phyloP scores from a whole-genome alignment of 2,329 filamentous ascomycete species.

The Colletotrichum sp. region DNA sequence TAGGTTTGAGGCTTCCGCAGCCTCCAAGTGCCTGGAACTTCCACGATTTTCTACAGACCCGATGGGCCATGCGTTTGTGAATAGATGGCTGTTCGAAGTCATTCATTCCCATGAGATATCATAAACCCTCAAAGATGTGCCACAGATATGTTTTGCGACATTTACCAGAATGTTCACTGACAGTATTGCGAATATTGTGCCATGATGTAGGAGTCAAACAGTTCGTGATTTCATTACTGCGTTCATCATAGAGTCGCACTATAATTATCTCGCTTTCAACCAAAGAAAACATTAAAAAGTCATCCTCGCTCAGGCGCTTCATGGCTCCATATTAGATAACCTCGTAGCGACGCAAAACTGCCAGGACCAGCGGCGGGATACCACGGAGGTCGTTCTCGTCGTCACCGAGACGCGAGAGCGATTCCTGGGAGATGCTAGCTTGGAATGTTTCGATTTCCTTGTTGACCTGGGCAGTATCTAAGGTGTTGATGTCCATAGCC shows the following conservation, averaged over 20 bases:
- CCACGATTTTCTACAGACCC: background rate
- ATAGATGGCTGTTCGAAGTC: background rate
- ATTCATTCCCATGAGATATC: background rate
- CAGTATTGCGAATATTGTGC: background rate
- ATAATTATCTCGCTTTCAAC: background rate
- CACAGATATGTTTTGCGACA: accelerated
- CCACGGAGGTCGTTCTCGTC: constrained; percentile 12
- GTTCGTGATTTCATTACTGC: background rate
- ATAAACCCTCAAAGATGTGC: background rate
- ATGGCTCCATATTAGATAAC: background rate
- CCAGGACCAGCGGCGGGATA: constrained; percentile 1
- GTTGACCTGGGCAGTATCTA: background rate
- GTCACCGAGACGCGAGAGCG: background rate
- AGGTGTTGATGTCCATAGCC: background rate
- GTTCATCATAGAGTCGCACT: background rate
- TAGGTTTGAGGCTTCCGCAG: background rate
- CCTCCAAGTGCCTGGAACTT: background rate
- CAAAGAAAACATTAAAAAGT: background rate
- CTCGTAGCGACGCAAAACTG: constrained; percentile 1
- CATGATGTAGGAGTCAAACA: background rate
- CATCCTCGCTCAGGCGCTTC: background rate
- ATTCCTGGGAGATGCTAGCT: background rate
- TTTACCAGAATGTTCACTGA: background rate
- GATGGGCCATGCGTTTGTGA: background rate
- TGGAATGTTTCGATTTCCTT: background rate